Evolutionary conservation across 306 rosid genomes (phyloP), one percentile per base, ranked within the genome.

Genomic region (Prosopis cineraria): DNA sequence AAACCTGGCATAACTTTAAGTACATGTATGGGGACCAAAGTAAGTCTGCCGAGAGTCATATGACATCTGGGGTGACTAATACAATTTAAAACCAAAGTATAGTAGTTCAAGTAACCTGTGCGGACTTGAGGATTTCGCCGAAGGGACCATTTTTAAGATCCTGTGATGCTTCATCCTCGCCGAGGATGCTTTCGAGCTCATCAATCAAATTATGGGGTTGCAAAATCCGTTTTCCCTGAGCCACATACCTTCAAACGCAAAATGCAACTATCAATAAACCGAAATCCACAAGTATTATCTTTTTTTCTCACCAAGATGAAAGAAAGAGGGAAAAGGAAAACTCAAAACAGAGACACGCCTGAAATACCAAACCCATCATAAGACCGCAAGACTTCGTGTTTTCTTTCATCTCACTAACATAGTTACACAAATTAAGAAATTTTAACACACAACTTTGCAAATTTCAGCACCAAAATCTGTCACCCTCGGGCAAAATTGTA

Each of bases 161-260:
- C 25, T 14, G 6, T 8, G 69, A 25, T 6, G 87, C 78, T 74
- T 82, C 69, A 53, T 91, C 91, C 5, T 85, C 88, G 7, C 89
- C 78, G 47, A 79, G 63, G 44, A 82, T 77, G 27, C 60, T 88
- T 3, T 93, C 94, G 16, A 91, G 90, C 69, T 92, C 98, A 76
- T 91, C 98, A 66, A 91, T 80, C 91, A 95, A 81, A 37, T 79
- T 79, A 85, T 95, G 99, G 77, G 99, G 99, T 68, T 91, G 99
- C 86, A 91, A 78, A 72, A 95, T 91, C 82, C 94, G 90, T 86
- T 93, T 93, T 45, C 97, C 98, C 80, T 88, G 96, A 77, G 82
- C 91, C 84, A 95, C 94, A 77, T 91, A 95, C 88, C 98, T 95
- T 73, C 50, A 73, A 65, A 74, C 20, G 66, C 82, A 62, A 56